Conservation (phyloP, 768 basidiomycete species). For the Fomitopsis pulvina region DNA sequence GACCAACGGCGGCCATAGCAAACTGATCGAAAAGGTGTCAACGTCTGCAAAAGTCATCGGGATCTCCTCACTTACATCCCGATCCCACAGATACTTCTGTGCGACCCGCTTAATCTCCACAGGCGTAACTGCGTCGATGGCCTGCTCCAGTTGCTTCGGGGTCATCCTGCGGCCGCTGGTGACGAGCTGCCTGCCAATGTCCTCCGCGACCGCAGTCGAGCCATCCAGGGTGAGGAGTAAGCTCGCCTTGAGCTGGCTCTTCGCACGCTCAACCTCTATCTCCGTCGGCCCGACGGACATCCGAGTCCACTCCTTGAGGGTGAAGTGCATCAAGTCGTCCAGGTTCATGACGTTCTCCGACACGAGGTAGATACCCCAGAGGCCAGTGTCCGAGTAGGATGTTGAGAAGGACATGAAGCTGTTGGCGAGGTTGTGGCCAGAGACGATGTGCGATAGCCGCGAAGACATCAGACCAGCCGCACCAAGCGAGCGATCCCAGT, state of each 20-base stretch:
- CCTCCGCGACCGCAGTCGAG: slow-evolving; percentile 95
- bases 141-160: slow-evolving; percentile 89
- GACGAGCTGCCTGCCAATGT: slow-evolving; percentile 96
- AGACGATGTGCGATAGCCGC: slow-evolving; percentile 85
- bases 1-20: slow-evolving; percentile 84
- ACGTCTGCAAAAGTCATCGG: slow-evolving; percentile 2
- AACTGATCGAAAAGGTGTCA: slow-evolving; percentile 36
- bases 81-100: slow-evolving; percentile 95
- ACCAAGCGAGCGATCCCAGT: slow-evolving; percentile 98
- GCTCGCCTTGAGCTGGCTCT: slow-evolving; percentile 96
- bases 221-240: slow-evolving; percentile 88
- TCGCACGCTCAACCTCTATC: slow-evolving; percentile 92
- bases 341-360: slow-evolving; percentile 92
- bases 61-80: slow-evolving; percentile 58
- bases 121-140: slow-evolving; percentile 81
- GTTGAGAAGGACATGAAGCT: slow-evolving; percentile 99
- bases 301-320: slow-evolving; percentile 90
- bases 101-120: slow-evolving; percentile 93
- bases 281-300: slow-evolving; percentile 85
- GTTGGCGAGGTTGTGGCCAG: slow-evolving; percentile 93
- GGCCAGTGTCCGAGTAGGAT: slow-evolving; percentile 95
- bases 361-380: slow-evolving; percentile 98
- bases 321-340: slow-evolving; percentile 92
- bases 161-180: slow-evolving; percentile 88
- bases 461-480: slow-evolving; percentile 86